Evolutionary conservation across 2,329 filamentous ascomycete genomes (phyloP), one percentile per base, ranked within the genome.

Genomic region (Sporothrix inflata): DNA sequence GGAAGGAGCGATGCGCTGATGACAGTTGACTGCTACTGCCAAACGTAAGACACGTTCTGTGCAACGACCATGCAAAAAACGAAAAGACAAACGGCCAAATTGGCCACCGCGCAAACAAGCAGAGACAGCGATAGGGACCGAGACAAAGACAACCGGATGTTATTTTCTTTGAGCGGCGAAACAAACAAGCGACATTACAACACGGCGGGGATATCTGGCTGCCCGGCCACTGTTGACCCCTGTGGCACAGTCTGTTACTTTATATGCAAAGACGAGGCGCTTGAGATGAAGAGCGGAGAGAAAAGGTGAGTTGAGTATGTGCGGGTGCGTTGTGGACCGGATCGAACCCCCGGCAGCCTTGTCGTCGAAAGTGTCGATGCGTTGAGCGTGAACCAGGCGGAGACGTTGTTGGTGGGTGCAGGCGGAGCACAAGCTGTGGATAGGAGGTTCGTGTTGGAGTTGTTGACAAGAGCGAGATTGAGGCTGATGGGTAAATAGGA

Each of bases 321-420:
- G n/a, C n/a, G n/a, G n/a, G n/a, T n/a, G n/a, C n/a, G n/a, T n/a
- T n/a, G n/a, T n/a, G n/a, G n/a, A n/a, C n/a, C 38, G 60, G 60
- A 45, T 65, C 38, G 12, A 11, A 27, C 60, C 21, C 38, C 60
- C 12, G 60, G 21, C n/a, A 45, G 60, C 60, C 60, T 65, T 27
- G 60, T 65, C 60, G 34, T 42, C 40, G 60, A 63, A 63, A 16
- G n/a, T 7, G 60, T 45, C 38, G 60, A 63, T 63, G 14, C 12
- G 34, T 63, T 63, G 34, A 40, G 60, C n/a, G 60, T 38, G 60
- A n/a, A 24, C 60, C 38, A 63, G 60, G 60, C 38, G 38, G 60
- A 42, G n/a, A 14, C 60, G 42, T 14, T 24, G 34, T 63, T 63
- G 60, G 38, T 21, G 49, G 49, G 49, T n/a, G 14, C 24, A 24